Percentiles rank a stretch among this genome's conserved stretches.
These are phyloP conservation scores for Candida sanyaensis DNA, from an alignment of 1,139 yeast genomes.

Conservation along the genomic window DNA sequence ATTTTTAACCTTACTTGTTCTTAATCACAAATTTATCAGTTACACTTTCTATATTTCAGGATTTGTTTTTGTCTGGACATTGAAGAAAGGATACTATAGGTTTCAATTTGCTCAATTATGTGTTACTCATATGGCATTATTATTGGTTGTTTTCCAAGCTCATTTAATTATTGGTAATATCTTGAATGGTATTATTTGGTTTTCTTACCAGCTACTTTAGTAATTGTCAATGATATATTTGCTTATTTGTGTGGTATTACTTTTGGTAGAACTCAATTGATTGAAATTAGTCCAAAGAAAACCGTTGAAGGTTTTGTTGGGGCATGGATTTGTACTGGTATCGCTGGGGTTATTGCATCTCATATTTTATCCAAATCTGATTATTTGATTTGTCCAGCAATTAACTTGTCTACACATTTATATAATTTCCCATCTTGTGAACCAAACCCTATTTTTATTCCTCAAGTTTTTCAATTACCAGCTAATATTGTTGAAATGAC, in stretches of 20 bases:
- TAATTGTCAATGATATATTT: conserved; percentile 91
- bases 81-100: conserved; percentile 84
- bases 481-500: conserved; percentile 52
- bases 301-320: conserved; percentile 98
- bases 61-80: conserved; percentile 82
- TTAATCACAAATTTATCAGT: conserved; percentile 81
- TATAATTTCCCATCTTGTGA: conserved; percentile 61
- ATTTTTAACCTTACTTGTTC: conserved; percentile 42
- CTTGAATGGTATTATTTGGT: conserved; percentile 92
- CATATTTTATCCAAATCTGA: conserved; percentile 63
- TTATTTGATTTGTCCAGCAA: conserved; percentile 88
- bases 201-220: conserved; percentile 89
- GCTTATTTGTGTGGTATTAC: conserved; percentile 98
- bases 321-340: conserved; percentile 92
- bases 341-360: conserved; percentile 70
- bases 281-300: conserved; percentile 93
- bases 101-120: conserved; percentile 95
- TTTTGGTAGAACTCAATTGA: conserved; percentile 89
- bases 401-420: conserved; percentile 57
- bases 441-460: conserved; percentile 82
- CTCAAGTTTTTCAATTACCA: conserved; percentile 78
- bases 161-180: conserved; percentile 91
- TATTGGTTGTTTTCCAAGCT: conserved; percentile 90
- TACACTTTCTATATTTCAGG: conserved; percentile 87
- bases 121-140: conserved; percentile 89